Percentiles rank a stretch among this genome's conserved stretches.
Conservation (phyloP, 257 asterid genomes). For the Plantago ovata region DNA sequence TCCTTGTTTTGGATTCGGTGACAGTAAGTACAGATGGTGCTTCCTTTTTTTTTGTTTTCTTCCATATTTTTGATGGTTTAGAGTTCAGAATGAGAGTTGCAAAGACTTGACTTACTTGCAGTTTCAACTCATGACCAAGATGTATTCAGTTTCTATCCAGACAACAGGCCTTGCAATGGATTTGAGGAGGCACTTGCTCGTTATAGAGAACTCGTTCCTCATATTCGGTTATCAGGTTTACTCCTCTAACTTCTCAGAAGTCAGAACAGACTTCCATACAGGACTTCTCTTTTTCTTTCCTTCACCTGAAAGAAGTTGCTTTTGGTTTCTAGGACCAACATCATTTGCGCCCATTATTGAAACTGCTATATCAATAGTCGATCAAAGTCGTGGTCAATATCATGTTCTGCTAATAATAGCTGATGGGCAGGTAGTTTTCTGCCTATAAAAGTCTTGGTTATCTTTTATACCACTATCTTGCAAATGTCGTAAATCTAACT, state of each 20-base stretch:
- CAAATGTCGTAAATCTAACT: not conserved
- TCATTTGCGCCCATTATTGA: slow-evolving; percentile 85
- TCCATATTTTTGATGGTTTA: not conserved
- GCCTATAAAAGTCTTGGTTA: not conserved
- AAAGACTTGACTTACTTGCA: slow-evolving; percentile 17
- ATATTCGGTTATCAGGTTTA: slow-evolving; percentile 69
- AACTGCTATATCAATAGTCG: slow-evolving; percentile 81
- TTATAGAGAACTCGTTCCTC: slow-evolving; percentile 65
- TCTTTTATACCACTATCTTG: not conserved
- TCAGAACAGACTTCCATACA: not conserved
- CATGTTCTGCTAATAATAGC: slow-evolving; percentile 85
- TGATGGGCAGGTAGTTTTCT: slow-evolving; percentile 71
- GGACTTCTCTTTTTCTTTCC: slow-evolving; percentile 3
- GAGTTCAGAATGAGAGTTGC: not conserved
- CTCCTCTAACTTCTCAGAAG: slow-evolving; percentile 5
- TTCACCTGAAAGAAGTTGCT: not conserved
- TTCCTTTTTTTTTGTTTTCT: too few relatives aligned
- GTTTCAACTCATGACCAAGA: slow-evolving; percentile 78
- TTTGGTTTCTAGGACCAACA: slow-evolving; percentile 63
- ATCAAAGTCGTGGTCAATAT: slow-evolving; percentile 78
- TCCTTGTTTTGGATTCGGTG: slow-evolving; percentile 92
- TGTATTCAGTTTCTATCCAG: slow-evolving; percentile 74
- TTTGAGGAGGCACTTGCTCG: slow-evolving; percentile 77
- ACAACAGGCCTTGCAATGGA: slow-evolving; percentile 56
- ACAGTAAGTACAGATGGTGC: slow-evolving; percentile 24